Evolutionary conservation across 1,284 basidiomycete species (phyloP), one percentile per base, ranked within the genome.

Genomic region (Papiliotrema flavescens): DNA sequence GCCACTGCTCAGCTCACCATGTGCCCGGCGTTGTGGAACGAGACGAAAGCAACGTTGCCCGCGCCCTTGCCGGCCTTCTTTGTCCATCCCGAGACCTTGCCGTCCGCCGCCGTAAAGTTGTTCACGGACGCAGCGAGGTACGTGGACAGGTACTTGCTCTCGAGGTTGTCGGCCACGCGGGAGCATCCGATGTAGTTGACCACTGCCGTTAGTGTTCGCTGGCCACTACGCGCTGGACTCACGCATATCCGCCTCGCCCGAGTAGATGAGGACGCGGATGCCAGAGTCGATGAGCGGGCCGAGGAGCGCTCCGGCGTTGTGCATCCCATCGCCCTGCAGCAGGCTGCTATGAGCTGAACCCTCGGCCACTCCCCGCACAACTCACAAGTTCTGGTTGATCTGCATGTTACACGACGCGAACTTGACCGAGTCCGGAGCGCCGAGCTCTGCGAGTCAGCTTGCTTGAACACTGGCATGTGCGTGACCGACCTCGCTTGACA

Each of bases 231-330:
- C 28, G 34, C 17, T 19, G 14, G 39, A 64, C 66, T 64, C 44
- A 71, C 67, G 86, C 79, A 87, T 85, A 74, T 93, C 91, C 80
- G 87, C 85, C 65, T 88, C 86, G 23, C 89, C 90, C 53, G 89
- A 88, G 67, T 92, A 93, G 36, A 91, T 85, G 39, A 93, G 77
- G 35, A 94, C 77, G 53, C 88, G 79, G 48, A 93, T 79, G 41
- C 88, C 88, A 56, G 83, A 82, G 53, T 88, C 82, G 51, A 94
- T 80, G 8, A 95, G 79, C 43, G 85, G 83, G 15, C 88, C 85
- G 13, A 95, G 79, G 6, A 93, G 79, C 19, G 76, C 75, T 6
- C 88, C 87, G 43, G 84, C 83, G 75, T 92, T 86, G 73, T 86
- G 87, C 82, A 86, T 85, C 14, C 83, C 84, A 67, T 92, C 89